phyloP scores from a whole-genome alignment of 345 rosid species.

The Bruguiera parviflora region DNA sequence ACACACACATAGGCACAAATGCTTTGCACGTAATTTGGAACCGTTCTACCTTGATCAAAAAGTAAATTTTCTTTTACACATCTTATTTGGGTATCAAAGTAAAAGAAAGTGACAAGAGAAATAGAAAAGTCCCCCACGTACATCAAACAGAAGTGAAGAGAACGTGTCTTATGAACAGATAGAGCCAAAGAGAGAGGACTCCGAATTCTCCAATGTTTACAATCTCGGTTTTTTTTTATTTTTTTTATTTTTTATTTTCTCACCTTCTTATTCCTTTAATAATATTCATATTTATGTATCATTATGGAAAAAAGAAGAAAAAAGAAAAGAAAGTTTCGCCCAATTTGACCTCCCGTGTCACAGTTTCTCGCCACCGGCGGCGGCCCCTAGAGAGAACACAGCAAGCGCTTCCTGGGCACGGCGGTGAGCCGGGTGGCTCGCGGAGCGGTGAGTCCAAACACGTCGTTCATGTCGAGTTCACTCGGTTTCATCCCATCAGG shows the following conservation, averaged over 20 bases:
- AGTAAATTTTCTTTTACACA: no score
- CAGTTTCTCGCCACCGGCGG: neutral
- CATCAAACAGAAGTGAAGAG: neutral
- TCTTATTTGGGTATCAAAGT: neutral
- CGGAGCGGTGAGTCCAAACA: slow-evolving; percentile 48
- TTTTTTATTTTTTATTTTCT: neutral
- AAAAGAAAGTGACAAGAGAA: neutral
- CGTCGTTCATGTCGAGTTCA: slow-evolving; percentile 40
- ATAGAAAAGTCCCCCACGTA: neutral
- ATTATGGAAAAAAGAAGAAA: no score
- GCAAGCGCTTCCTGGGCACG: slow-evolving; percentile 25
- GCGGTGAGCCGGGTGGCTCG: slow-evolving; percentile 38
- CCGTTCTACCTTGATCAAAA: no score
- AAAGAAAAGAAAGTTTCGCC: neutral
- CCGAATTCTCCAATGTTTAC: neutral
- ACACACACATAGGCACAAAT: no score
- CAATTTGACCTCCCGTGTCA: neutral
- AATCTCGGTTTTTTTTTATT: neutral
- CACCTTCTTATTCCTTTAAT: neutral
- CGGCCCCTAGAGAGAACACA: slow-evolving; percentile 14
- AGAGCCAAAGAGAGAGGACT: neutral
- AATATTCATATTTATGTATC: neutral
- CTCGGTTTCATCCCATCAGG: slow-evolving; percentile 34
- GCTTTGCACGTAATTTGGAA: no score
- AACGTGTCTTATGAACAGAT: neutral